These are phyloP conservation scores for Xerocomus potaroensis DNA, from an alignment of 768 basidiomycete genomes.

Conservation along the genomic window DNA sequence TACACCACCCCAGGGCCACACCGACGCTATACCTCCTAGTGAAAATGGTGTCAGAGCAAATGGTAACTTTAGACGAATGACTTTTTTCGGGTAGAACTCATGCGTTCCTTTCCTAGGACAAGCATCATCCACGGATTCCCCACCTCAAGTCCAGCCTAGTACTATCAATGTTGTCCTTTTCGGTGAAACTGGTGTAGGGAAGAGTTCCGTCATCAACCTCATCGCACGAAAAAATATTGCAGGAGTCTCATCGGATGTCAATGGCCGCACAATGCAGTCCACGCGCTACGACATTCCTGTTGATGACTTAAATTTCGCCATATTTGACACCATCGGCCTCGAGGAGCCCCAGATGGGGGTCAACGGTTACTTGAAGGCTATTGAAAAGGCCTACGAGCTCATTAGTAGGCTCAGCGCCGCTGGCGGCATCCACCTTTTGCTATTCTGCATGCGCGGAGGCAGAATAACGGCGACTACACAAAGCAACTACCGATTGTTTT, in stretches of 20 bases:
- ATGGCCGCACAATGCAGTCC: conserved; percentile 35
- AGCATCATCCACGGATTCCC: not conserved
- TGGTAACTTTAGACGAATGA: too few relatives aligned
- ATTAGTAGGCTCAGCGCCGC: conserved; percentile 28
- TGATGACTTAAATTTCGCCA: conserved; percentile 11
- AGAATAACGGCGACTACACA: too few relatives aligned
- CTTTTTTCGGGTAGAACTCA: conserved; percentile 9
- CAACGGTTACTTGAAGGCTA: conserved; percentile 24
- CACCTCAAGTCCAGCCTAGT: too few relatives aligned
- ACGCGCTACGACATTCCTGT: conserved; percentile 25
- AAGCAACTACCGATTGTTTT: too few relatives aligned
- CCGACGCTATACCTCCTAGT: too few relatives aligned
- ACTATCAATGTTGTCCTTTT: conserved; percentile 31
- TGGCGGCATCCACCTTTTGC: too few relatives aligned
- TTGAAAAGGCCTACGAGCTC: conserved; percentile 31
- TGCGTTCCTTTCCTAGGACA: not conserved
- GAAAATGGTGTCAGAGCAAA: too few relatives aligned
- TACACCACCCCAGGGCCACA: too few relatives aligned
- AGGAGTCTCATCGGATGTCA: conserved; percentile 24
- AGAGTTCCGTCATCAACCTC: too few relatives aligned
- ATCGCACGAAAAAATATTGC: conserved; percentile 21
- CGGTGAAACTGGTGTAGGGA: too few relatives aligned
- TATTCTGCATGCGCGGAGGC: too few relatives aligned
- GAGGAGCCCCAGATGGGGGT: conserved; percentile 29
- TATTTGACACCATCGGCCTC: conserved; percentile 36